These are phyloP conservation scores for Nyctanthes arbortristis DNA, from an alignment of 257 asterid species.

Conservation along the genomic window DNA sequence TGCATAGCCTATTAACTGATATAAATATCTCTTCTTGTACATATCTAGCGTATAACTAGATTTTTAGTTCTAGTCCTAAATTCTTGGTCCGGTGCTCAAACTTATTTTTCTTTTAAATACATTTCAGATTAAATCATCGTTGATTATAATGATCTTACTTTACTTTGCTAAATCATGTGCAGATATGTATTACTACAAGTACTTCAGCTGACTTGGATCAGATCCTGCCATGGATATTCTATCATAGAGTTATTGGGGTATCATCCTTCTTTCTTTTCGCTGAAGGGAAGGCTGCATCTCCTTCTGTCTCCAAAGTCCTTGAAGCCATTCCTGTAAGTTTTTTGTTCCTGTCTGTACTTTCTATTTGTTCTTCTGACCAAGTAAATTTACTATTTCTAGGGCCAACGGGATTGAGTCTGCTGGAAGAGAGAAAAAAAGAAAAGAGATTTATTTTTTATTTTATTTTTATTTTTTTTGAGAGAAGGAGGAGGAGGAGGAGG, in stretches of 20 bases:
- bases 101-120: neutral
- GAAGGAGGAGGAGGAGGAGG: too few species aligned
- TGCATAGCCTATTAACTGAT: neutral
- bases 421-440: too few species aligned
- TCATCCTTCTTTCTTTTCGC: constrained; percentile 58
- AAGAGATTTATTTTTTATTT: too few species aligned
- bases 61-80: constrained; percentile 5
- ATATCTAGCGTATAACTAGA: neutral
- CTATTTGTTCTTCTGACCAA: constrained; percentile 5
- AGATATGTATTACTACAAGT: constrained; percentile 65
- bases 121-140: neutral
- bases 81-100: neutral
- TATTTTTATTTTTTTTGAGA: too few species aligned
- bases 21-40: neutral
- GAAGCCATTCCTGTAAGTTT: constrained; percentile 57
- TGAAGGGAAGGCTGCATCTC: constrained; percentile 59
- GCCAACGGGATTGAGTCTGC: neutral
- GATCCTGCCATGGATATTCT: constrained; percentile 76
- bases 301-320: constrained; percentile 45
- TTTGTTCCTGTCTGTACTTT: constrained; percentile 10
- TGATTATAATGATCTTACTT: constrained; percentile 1
- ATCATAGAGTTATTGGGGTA: constrained; percentile 64
- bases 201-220: constrained; percentile 66
- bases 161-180: constrained; percentile 21
- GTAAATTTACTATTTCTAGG: neutral